Conservation (phyloP, 148 eudicot genomes). For the Hydrangea macrophylla region DNA sequence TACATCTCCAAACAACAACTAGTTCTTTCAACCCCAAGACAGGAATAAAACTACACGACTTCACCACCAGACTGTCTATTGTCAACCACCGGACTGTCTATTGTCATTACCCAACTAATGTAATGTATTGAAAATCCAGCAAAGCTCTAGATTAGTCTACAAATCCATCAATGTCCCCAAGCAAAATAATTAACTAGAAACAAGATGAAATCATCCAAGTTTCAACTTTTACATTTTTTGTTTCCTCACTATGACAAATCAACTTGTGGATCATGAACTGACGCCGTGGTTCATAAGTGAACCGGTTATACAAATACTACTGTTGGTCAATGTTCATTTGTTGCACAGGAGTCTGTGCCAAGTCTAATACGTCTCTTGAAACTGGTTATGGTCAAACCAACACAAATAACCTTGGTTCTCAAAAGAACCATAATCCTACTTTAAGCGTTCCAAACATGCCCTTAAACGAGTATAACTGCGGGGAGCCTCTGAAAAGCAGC, state of each 20-base stretch:
- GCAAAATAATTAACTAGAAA: background rate
- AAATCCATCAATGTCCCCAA: background rate
- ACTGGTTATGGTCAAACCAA: no score
- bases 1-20: background rate
- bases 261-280: background rate
- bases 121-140: background rate
- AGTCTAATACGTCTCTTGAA: no score
- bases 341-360: no score
- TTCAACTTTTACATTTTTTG: constrained; percentile 3
- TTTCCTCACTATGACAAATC: background rate
- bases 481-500: background rate
- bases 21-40: background rate
- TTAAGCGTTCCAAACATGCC: no score
- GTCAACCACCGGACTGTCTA: no score
- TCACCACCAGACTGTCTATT: background rate
- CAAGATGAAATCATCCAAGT: background rate
- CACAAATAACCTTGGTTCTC: no score
- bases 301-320: no score
- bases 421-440: no score
- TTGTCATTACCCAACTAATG: no score
- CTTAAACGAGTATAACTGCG: background rate
- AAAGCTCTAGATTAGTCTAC: background rate
- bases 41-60: background rate
- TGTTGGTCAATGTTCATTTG: no score
- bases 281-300: no score